These are phyloP conservation scores for Brassica nigra DNA, from an alignment of 345 rosid genomes.

Conservation along the genomic window DNA sequence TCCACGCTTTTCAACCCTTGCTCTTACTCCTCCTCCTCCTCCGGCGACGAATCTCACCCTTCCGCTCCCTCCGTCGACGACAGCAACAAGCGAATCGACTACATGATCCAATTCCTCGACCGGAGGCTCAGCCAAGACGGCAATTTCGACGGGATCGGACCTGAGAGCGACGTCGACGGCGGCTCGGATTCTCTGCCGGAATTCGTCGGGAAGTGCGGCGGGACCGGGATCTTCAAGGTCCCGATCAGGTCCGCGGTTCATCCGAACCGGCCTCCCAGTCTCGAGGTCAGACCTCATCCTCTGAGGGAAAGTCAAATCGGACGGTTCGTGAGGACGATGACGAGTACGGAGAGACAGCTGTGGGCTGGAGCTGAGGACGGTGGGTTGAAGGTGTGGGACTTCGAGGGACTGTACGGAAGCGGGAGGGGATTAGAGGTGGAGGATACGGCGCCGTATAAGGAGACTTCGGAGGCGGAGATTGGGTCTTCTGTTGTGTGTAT, in stretches of 20 bases:
- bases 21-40: conserved; percentile 54
- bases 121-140: conserved; percentile 54
- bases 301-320: conserved; percentile 79
- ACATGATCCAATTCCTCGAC: conserved; percentile 90
- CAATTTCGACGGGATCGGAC: conserved; percentile 33
- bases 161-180: not conserved
- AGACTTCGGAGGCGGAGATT: conserved; percentile 48
- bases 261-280: conserved; percentile 73
- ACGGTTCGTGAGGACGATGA: conserved; percentile 67
- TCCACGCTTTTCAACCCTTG: conserved; percentile 72
- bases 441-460: conserved; percentile 77
- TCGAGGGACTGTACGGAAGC: conserved; percentile 56
- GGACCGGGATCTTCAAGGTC: conserved; percentile 58
- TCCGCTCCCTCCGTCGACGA: conserved; percentile 54
- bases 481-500: conserved; percentile 67
- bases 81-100: conserved; percentile 74
- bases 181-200: conserved; percentile 53
- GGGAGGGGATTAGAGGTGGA: conserved; percentile 51
- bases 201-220: conserved; percentile 57
- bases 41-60: conserved; percentile 52
- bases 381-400: conserved; percentile 73
- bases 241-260: conserved; percentile 77
- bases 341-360: conserved; percentile 61
- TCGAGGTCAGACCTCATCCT: conserved; percentile 89
- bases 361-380: conserved; percentile 90